These are phyloP conservation scores for Theobroma cacao DNA, from an alignment of 345 rosid genomes.

Conservation along the genomic window DNA sequence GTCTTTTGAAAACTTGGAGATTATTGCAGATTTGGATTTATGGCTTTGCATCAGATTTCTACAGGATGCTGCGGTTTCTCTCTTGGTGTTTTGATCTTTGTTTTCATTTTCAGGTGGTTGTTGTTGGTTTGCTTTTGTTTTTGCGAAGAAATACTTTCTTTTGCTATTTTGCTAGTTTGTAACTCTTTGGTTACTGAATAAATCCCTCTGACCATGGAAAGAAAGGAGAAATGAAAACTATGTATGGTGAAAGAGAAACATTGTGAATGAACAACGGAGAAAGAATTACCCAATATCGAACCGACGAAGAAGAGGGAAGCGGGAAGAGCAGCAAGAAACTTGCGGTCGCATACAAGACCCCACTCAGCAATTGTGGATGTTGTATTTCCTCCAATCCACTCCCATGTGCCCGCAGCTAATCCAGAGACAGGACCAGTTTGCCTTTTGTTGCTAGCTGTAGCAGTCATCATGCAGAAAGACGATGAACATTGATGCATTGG, in stretches of 20 bases:
- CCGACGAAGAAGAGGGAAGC: conserved; percentile 76
- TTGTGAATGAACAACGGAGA: neutral
- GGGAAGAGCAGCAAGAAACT: conserved; percentile 69
- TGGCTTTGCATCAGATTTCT: no score
- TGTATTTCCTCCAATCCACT: conserved; percentile 54
- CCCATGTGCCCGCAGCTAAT: conserved; percentile 54
- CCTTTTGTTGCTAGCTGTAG: conserved; percentile 8
- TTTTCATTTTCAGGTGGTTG: no score
- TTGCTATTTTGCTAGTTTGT: no score
- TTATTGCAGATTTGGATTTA: no score
- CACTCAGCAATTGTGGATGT: conserved; percentile 62
- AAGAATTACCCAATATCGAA: conserved; percentile 52
- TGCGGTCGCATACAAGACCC: conserved; percentile 62
- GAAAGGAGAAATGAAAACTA: neutral
- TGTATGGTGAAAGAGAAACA: neutral
- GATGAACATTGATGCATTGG: neutral
- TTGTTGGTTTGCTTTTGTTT: no score
- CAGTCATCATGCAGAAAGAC: neutral
- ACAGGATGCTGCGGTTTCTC: no score
- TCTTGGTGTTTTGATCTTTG: no score
- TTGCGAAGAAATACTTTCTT: no score
- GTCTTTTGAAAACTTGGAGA: no score
- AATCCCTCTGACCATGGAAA: no score
- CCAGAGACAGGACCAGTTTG: conserved; percentile 39
- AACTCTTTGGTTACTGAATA: no score